phyloP scores from a whole-genome alignment of 2,329 filamentous ascomycete genomes.

The Trichoderma sp. region DNA sequence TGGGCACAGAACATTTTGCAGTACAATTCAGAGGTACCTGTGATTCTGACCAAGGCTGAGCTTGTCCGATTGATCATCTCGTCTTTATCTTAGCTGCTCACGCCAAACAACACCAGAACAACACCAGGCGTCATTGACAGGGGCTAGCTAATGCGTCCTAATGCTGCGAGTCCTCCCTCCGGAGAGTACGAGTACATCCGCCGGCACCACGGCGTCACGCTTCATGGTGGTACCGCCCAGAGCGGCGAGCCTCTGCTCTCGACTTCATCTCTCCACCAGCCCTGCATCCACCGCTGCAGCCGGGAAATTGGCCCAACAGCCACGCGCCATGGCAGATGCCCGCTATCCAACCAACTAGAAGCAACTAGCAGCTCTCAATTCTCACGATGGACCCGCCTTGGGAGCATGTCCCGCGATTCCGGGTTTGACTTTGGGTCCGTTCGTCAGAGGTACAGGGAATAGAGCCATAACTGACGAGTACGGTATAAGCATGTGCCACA shows the following conservation, averaged over 20 bases:
- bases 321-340: constrained; percentile 17
- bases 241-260: not conserved
- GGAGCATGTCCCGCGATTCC: constrained; percentile 19
- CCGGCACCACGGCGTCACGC: not conserved
- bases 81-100: not conserved
- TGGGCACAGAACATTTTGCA: not conserved
- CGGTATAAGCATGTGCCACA: not conserved
- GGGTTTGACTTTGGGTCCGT: constrained; percentile 18
- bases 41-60: not conserved
- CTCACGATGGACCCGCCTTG: constrained; percentile 4
- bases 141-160: not conserved
- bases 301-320: constrained; percentile 29
- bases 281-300: constrained; percentile 23
- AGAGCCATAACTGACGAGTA: not conserved
- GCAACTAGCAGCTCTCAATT: not conserved
- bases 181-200: not conserved
- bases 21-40: not conserved
- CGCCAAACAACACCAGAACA: not conserved
- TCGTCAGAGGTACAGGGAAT: not conserved
- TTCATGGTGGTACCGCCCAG: not conserved
- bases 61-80: not conserved
- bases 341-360: constrained; percentile 3
- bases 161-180: not conserved
- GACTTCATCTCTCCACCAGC: constrained; percentile 21
- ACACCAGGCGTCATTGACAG: not conserved